Percentiles rank a stretch among this genome's conserved stretches.
Conservation (phyloP, 768 basidiomycete species). For the Boletus vermiculosoides region DNA sequence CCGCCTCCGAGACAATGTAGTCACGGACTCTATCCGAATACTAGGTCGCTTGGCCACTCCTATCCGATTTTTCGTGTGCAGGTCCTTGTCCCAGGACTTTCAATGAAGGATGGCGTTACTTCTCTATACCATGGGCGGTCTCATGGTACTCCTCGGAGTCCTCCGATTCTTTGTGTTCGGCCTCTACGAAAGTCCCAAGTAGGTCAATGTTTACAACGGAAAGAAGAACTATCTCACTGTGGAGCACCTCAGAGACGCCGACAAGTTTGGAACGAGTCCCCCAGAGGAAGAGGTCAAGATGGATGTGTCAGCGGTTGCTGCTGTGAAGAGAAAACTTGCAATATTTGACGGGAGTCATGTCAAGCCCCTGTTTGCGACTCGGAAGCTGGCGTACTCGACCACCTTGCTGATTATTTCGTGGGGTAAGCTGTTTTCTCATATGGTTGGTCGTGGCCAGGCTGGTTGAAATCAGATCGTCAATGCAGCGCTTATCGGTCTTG, state of each 20-base stretch:
- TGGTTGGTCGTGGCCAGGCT: neutral
- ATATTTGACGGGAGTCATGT: slow-evolving; percentile 44
- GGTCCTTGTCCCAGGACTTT: slow-evolving; percentile 37
- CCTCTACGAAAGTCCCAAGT: slow-evolving; percentile 70
- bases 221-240: slow-evolving; percentile 47
- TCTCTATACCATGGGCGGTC: slow-evolving; percentile 68
- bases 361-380: slow-evolving; percentile 48
- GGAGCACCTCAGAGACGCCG: slow-evolving; percentile 36
- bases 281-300: slow-evolving; percentile 16
- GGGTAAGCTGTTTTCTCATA: slow-evolving; percentile 33
- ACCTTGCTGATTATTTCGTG: slow-evolving; percentile 50
- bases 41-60: slow-evolving; percentile 72
- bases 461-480: neutral
- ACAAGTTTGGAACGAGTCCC: slow-evolving; percentile 12
- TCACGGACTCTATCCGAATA: neutral
- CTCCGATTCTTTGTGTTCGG: slow-evolving; percentile 67
- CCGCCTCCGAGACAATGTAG: neutral
- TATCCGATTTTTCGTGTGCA: slow-evolving; percentile 64
- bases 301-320: slow-evolving; percentile 38
- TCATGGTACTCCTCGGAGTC: slow-evolving; percentile 61
- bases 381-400: slow-evolving; percentile 51
- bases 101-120: slow-evolving; percentile 76
- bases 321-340: slow-evolving; percentile 39
- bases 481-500: slow-evolving; percentile 70
- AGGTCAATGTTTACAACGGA: slow-evolving; percentile 61